Base-by-base conservation (phyloP, 1,139 yeast genomes). In the Lodderomyces metapsilosis region DNA sequence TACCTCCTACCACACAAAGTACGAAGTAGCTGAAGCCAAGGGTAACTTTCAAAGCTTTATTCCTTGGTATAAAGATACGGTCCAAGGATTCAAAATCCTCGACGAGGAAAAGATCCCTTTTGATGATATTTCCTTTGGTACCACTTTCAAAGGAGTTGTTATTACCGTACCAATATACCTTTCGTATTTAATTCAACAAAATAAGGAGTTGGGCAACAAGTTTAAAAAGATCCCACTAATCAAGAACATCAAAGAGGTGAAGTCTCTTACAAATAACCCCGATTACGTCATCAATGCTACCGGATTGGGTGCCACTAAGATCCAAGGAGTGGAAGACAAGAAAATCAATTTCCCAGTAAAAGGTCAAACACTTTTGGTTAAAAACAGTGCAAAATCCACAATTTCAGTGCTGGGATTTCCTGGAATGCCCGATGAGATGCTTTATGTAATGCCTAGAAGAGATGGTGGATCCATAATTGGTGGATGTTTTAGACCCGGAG, bases 391-490 rank as follows among this genome's bases (percentile, higher is more conserved):
- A 10, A 44, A 52, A 38, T 57, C 58, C 40, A 57, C 64, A 15
- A 43, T 57, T 20, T 52, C 58, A 12, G 70, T 71, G 8, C 56
- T 62, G 5, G 62, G 65, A 5, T 59, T 61, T 37, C 63, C 70
- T 4, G 63, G 57, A 0, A 50, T 51, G 22, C 61, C 62, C 1
- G 49, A 64, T 37, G 81, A 76, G 47, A 47, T 57, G 47, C 56
- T 76, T 22, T 77, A 77, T 48, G 56, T 73, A 13, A 69, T 76
- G 69, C 82, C 82, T 5, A 56, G 82, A 37, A 67, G 68, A 44
- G 82, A 77, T 53, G 82, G 82, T 11, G 82, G 80, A 2, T 60
- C 72, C 17, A 70, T 76, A 22, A 66, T 77, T 38, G 82, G 82
- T 1, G 82, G 82, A 1, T 68, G 77, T 47, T 69, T 71, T 48